Conservation (phyloP, 768 basidiomycete species). For the Podaxis sp. region DNA sequence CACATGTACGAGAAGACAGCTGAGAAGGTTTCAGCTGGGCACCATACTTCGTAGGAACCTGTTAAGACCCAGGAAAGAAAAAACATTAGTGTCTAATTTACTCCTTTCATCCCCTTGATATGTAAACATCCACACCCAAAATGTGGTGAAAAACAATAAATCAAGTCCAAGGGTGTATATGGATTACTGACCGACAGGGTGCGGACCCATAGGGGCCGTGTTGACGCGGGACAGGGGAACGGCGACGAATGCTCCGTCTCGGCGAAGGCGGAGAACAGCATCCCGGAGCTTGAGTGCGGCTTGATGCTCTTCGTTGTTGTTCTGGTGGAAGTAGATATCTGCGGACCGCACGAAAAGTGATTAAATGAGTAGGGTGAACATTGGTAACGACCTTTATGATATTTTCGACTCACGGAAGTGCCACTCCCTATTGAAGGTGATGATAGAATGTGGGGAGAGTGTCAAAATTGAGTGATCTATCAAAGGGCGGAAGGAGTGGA, state of each 20-base stretch:
- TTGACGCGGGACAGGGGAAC: constrained; percentile 77
- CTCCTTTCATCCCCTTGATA: not conserved
- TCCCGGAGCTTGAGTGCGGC: constrained; percentile 70
- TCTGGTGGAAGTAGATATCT: constrained; percentile 83
- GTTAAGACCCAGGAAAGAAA: not conserved
- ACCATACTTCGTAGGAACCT: constrained; percentile 87
- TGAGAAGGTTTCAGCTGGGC: constrained; percentile 69
- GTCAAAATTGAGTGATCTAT: not conserved
- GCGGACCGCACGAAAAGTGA: not conserved
- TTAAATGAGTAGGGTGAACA: too few relatives aligned
- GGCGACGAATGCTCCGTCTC: constrained; percentile 78
- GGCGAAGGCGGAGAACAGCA: constrained; percentile 66
- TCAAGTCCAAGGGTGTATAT: not conserved
- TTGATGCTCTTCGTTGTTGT: constrained; percentile 58
- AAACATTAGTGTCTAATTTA: not conserved
- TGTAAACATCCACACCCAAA: not conserved
- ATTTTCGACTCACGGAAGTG: constrained; percentile 61
- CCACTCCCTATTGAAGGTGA: constrained; percentile 58
- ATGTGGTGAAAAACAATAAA: not conserved
- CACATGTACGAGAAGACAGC: constrained; percentile 78
- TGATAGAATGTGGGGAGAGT: not conserved
- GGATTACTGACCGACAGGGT: constrained; percentile 62
- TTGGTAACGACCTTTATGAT: too few relatives aligned
- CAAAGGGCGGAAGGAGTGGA: not conserved
- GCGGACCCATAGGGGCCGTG: constrained; percentile 66